Evolutionary conservation across 2,329 filamentous ascomycete genomes (phyloP).

Genomic region (Waltergamsia citrina): DNA sequence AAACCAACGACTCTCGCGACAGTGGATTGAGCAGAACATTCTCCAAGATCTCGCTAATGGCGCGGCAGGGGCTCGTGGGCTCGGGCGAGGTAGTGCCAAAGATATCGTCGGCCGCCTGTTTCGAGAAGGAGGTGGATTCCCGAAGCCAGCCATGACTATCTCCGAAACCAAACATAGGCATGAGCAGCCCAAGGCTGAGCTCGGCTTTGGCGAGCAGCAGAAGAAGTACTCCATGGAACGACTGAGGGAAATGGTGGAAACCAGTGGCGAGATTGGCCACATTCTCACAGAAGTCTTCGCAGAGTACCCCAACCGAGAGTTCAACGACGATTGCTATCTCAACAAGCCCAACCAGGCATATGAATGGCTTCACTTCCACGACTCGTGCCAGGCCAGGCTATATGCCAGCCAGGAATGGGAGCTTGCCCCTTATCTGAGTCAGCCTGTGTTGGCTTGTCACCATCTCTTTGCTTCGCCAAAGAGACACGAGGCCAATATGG

Average conservation of each 20-base stretch:
- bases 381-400: slow-evolving; percentile 67
- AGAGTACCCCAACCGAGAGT: slow-evolving; percentile 77
- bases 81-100: slow-evolving; percentile 62
- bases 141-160: slow-evolving; percentile 40
- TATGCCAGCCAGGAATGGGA: slow-evolving; percentile 91
- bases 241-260: slow-evolving; percentile 67
- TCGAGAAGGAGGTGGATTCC: slow-evolving; percentile 69
- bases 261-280: slow-evolving; percentile 68
- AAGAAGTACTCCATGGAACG: slow-evolving; percentile 66
- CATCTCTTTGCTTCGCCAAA: slow-evolving; percentile 74
- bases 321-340: slow-evolving; percentile 86
- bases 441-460: slow-evolving; percentile 83
- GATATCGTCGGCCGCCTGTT: slow-evolving; percentile 75
- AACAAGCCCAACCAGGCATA: slow-evolving; percentile 82
- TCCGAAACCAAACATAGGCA: slow-evolving; percentile 29
- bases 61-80: slow-evolving; percentile 59
- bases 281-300: slow-evolving; percentile 79
- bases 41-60: slow-evolving; percentile 59
- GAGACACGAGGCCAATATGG: slow-evolving; percentile 29
- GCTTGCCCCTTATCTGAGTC: slow-evolving; percentile 74
- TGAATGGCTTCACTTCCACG: slow-evolving; percentile 94
- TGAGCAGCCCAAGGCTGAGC: slow-evolving; percentile 47
- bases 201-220: slow-evolving; percentile 63
- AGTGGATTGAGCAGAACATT: slow-evolving; percentile 69
- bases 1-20: slow-evolving; percentile 49